Evolutionary conservation across 768 basidiomycete species (phyloP), one percentile per base, ranked within the genome.

Genomic region (Melanogaster broomeanus): DNA sequence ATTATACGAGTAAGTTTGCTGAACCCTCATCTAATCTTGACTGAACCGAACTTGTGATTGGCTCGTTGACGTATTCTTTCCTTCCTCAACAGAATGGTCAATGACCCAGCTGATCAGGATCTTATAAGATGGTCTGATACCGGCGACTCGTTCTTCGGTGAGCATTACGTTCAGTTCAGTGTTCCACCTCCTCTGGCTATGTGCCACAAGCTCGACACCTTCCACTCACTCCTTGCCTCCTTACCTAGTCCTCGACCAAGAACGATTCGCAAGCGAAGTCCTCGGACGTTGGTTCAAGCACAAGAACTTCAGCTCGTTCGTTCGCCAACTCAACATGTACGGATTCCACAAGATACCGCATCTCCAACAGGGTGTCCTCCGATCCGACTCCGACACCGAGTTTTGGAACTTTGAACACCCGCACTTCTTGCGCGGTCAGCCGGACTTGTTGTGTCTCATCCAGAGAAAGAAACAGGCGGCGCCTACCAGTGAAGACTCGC

Each of bases 241-340:
- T 13, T 31, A 31, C 31, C 31, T 31, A 97, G 95, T 98, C 25
- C 83, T 92, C 33, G 91, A 96, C 69, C 89, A 91, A 61, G 93
- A 96, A 67, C 85, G 85, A 25, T 91, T 98, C 66, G 89, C 92
- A 2, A 83, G 84, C 34, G 89, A 96, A 69, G 83, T 97, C 28
- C 82, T 98, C 7, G 92, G 92, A 3, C 82, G 85, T 38, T 98
- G 89, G 85, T 99, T 98, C 84, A 99, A 99, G 68, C 97, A 98
- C 73, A 85, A 88, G 54, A 97, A 96, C 68, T 98, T 97, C 71
- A 92, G 90, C 12, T 91, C 89, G 63, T 96, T 97, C 67, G 92
- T 95, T 48, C 85, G 94, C 58, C 93, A 96, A 66, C 80, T 95
- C 57, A 95, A 96, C 77, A 95, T 95, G 90, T 96, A 94, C 63